Evolutionary conservation across 345 rosid genomes (phyloP).

Genomic region (Euclidium syriacum): DNA sequence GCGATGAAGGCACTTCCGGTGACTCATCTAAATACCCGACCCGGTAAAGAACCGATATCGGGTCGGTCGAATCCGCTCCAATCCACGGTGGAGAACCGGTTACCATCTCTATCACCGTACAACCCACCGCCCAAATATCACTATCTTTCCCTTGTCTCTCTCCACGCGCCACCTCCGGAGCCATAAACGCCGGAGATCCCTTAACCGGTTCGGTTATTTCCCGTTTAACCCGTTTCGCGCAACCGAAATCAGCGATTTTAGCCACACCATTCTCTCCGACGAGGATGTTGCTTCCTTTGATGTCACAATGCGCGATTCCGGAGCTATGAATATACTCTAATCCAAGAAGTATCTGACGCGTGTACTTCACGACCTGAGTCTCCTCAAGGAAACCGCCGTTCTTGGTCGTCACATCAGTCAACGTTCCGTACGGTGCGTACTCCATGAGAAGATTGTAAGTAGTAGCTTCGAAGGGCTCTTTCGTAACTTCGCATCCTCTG

Average conservation of each 20-base stretch:
- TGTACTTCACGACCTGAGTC: conserved; percentile 34
- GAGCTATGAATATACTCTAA: conserved; percentile 53
- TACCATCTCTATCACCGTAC: conserved; percentile 77
- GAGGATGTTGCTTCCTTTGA: conserved; percentile 62
- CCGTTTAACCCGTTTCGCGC: conserved; percentile 42
- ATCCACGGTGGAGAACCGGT: conserved; percentile 52
- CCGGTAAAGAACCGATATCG: conserved; percentile 39
- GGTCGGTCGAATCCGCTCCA: conserved; percentile 22
- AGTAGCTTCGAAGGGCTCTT: conserved; percentile 30
- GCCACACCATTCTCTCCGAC: conserved; percentile 45
- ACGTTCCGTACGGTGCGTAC: conserved; percentile 52
- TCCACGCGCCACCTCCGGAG: conserved; percentile 85
- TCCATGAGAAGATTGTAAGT: conserved; percentile 66
- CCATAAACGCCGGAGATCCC: conserved; percentile 77
- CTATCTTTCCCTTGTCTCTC: conserved; percentile 56
- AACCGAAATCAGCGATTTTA: conserved; percentile 72
- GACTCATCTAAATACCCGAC: conserved; percentile 41
- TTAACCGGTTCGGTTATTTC: conserved; percentile 27
- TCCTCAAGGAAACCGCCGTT: conserved; percentile 44
- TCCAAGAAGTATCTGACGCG: conserved; percentile 51
- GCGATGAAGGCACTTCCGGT: conserved; percentile 43
- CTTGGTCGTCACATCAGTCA: conserved; percentile 33
- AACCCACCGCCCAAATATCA: conserved; percentile 76
- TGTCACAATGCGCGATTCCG: conserved; percentile 68
- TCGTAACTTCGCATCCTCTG: conserved; percentile 50